phyloP scores from a whole-genome alignment of 2,329 filamentous ascomycete species.

The Gnomoniopsis sp. region DNA sequence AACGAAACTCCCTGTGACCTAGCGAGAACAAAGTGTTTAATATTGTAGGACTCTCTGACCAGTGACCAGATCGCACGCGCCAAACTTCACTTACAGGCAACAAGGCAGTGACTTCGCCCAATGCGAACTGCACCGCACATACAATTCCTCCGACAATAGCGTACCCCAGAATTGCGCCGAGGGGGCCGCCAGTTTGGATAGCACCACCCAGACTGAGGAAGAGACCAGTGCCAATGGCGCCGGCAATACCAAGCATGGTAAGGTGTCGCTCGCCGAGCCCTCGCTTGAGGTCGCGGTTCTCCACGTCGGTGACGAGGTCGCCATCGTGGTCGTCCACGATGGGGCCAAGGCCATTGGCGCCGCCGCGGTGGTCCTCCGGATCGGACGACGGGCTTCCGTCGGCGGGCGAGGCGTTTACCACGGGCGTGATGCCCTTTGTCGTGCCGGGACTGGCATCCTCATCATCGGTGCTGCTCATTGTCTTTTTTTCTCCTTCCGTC shows the following conservation, averaged over 20 bases:
- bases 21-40: neutral
- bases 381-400: neutral
- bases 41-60: neutral
- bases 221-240: conserved; percentile 58
- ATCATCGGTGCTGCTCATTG: conserved; percentile 10
- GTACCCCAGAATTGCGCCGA: conserved; percentile 49
- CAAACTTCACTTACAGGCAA: conserved; percentile 40
- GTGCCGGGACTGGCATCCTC: neutral
- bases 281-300: conserved; percentile 46
- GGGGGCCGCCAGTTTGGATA: conserved; percentile 46
- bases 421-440: conserved; percentile 5
- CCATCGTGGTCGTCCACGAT: conserved; percentile 27
- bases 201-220: conserved; percentile 57
- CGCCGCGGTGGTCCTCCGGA: neutral
- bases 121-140: conserved; percentile 54
- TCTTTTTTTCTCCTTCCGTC: no score
- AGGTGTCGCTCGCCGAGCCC: conserved; percentile 53
- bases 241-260: conserved; percentile 61
- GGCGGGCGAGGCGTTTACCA: conserved; percentile 2
- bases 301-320: conserved; percentile 44
- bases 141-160: conserved; percentile 54
- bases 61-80: neutral
- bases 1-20: conserved; percentile 58
- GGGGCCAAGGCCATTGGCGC: neutral
- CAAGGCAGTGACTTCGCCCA: conserved; percentile 58